Evolutionary conservation across 2,329 filamentous ascomycete species (phyloP).

Genomic region (Trichoderma hamatum): DNA sequence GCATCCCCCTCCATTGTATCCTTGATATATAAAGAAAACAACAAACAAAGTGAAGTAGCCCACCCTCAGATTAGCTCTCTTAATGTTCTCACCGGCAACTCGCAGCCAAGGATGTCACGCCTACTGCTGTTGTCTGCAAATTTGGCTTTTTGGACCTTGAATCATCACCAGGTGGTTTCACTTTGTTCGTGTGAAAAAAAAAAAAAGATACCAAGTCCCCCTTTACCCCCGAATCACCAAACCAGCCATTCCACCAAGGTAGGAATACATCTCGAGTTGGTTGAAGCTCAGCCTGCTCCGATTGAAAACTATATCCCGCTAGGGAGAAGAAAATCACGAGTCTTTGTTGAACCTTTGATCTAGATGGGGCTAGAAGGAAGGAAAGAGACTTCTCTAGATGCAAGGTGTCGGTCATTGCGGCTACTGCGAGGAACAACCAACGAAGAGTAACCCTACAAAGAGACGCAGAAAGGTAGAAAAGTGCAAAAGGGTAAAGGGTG

Average conservation of each 20-base stretch:
- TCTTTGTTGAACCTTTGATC: neutral
- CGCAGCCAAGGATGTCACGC: slow-evolving; percentile 33
- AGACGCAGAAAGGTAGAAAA: neutral
- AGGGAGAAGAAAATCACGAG: slow-evolving; percentile 36
- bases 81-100: slow-evolving; percentile 56
- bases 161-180: slow-evolving; percentile 52
- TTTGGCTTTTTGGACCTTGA: slow-evolving; percentile 60
- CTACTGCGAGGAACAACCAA: slow-evolving; percentile 31
- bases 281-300: slow-evolving; percentile 48
- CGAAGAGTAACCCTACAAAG: neutral
- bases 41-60: neutral
- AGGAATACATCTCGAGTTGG: neutral
- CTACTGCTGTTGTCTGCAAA: slow-evolving; percentile 54
- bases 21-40: neutral
- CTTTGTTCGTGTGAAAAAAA: slow-evolving; percentile 18
- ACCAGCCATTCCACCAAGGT: neutral
- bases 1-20: too few relatives aligned
- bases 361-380: neutral
- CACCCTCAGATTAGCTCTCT: slow-evolving; percentile 62
- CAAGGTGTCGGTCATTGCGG: slow-evolving; percentile 44
- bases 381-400: slow-evolving; percentile 30
- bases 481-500: slow-evolving; percentile 3
- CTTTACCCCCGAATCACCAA: slow-evolving; percentile 22
- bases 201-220: slow-evolving; percentile 17
- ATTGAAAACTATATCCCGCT: slow-evolving; percentile 57